Percentiles rank a stretch among this genome's conserved stretches.
phyloP scores from a whole-genome alignment of 1,139 yeast species.

The Diutina sp. region DNA sequence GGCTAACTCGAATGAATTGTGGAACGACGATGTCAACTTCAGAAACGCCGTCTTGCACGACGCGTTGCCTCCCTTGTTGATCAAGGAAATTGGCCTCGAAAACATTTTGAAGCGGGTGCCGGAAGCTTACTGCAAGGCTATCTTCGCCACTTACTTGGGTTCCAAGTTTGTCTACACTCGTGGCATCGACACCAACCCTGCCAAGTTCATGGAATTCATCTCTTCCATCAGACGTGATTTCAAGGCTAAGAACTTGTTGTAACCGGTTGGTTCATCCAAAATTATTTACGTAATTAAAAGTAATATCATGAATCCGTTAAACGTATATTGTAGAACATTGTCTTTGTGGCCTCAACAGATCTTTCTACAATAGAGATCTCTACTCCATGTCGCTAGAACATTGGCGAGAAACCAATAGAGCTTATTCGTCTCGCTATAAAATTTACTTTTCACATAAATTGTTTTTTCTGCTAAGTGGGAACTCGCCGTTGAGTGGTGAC shows the following conservation, averaged over 20 bases:
- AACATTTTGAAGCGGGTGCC: slow-evolving; percentile 70
- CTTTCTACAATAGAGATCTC: neutral
- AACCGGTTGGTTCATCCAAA: neutral
- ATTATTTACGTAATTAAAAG: no score
- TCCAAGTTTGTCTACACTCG: slow-evolving; percentile 80
- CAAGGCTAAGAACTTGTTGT: neutral
- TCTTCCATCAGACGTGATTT: slow-evolving; percentile 29
- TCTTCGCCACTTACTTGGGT: slow-evolving; percentile 83
- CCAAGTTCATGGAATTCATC: slow-evolving; percentile 68
- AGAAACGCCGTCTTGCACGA: slow-evolving; percentile 66
- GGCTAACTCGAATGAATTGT: slow-evolving; percentile 67
- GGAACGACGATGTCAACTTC: slow-evolving; percentile 70
- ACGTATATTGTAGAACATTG: neutral
- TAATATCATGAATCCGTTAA: neutral
- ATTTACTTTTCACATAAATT: no score
- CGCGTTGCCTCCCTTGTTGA: slow-evolving; percentile 68
- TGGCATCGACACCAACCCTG: slow-evolving; percentile 77
- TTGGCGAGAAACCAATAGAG: no score
- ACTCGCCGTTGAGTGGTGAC: no score
- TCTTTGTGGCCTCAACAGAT: neutral
- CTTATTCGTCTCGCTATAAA: no score
- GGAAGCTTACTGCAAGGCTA: slow-evolving; percentile 73
- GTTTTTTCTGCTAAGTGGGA: no score
- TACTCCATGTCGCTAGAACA: neutral
- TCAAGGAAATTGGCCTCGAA: slow-evolving; percentile 65